These are phyloP conservation scores for Mortierella sp. DNA, from an alignment of 371 early-diverging fungal genomes.

Conservation along the genomic window DNA sequence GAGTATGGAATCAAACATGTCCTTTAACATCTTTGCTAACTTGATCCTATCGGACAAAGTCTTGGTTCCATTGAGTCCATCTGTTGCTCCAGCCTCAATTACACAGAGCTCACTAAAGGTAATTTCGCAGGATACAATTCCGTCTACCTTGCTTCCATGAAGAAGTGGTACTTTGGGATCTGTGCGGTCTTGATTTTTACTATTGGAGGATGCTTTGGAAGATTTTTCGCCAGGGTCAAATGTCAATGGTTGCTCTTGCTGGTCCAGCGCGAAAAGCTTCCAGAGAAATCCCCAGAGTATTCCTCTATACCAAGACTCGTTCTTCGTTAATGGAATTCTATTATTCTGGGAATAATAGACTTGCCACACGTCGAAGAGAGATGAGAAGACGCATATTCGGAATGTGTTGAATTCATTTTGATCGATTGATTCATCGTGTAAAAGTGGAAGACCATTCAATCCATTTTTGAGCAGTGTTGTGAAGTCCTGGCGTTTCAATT, in stretches of 20 bases:
- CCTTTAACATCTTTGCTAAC: not conserved
- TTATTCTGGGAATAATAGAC: not conserved
- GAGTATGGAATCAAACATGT: not conserved
- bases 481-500: not conserved
- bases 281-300: conserved; percentile 2
- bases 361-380: not conserved
- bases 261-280: not conserved
- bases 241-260: not conserved
- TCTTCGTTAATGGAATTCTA: not conserved
- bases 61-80: not conserved
- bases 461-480: not conserved
- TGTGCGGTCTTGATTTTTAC: not conserved
- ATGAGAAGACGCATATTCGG: not conserved
- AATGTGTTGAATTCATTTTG: not conserved
- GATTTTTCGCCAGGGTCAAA: not conserved
- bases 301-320: not conserved
- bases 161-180: not conserved
- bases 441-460: not conserved
- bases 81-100: not conserved
- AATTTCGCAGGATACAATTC: not conserved
- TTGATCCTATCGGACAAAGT: not conserved
- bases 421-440: not conserved
- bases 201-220: not conserved
- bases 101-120: not conserved
- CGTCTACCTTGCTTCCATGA: not conserved